Base-by-base conservation (phyloP, 2,329 filamentous ascomycete genomes). In the Cryphonectria naterciae region DNA sequence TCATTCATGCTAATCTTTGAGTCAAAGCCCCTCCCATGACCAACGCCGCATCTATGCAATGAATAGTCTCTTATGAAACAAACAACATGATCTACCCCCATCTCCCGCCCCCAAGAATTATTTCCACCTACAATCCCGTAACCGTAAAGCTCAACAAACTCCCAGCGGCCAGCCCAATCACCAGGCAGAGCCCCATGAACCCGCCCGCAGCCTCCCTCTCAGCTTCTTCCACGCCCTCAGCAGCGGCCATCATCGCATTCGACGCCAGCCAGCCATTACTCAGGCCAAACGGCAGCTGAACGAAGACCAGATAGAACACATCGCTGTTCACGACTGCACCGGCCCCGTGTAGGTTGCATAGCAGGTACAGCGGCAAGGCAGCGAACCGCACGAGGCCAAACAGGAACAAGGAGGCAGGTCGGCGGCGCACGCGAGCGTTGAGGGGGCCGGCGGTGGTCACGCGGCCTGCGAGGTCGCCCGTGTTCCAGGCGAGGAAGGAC, bases 131-230 rank as follows among this genome's bases (percentile, higher is more conserved):
- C 3, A 87, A 79, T 7, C 83, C 84, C 0, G 91, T 87, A 73
- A 89, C 89, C 13, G 90, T 85, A 81, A 98, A 99, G 79, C 95
- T 98, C 79, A 97, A 80, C 76, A 98, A 81, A 81, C 95, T 98
- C n/a, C 96, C 96, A 35, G 86, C 85, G 1, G 94, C 89, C 81
- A 98, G 82, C 0, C 96, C 96, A 6, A 88, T 89, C 25, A 98
- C 93, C n/a, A 98, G 87, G 79, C 92, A 94, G 74, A 98, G 80
- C 4, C 93, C 92, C 96, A 99, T 98, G 79, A 98, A 98, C 1
- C 92, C 94, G 63, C 95, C 96, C 0, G 94, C 91, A 7, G 94
- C 95, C 82, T 97, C 94, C 46, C 92, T 86, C 83, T 99, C 95
- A 13, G 91, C 89, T 1, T 91, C 88, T 4, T 91, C 91, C 0